phyloP scores from a whole-genome alignment of 306 rosid species.

The Acmispon strigosus region DNA sequence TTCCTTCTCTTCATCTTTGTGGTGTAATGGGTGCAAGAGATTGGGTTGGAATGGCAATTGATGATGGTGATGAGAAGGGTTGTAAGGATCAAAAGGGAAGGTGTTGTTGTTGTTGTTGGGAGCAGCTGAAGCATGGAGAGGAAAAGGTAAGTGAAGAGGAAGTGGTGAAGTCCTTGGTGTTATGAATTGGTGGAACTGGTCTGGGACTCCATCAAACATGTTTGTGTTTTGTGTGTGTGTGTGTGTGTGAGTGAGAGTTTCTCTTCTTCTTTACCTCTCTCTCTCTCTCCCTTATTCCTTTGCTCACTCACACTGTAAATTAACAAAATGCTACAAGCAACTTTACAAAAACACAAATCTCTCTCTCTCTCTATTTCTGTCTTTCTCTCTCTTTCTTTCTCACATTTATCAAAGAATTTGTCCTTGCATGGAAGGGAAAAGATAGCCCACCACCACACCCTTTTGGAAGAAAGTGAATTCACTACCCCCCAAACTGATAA shows the following conservation, averaged over 20 bases:
- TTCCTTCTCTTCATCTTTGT: slow-evolving; percentile 17
- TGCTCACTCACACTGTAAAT: slow-evolving; percentile 39
- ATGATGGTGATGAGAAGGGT: slow-evolving; percentile 11
- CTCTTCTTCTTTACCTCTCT: slow-evolving; percentile 27
- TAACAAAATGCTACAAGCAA: slow-evolving; percentile 39
- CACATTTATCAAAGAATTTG: slow-evolving; percentile 66
- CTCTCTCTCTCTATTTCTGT: slow-evolving; percentile 10
- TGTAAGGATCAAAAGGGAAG: slow-evolving; percentile 32
- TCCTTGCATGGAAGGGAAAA: slow-evolving; percentile 49
- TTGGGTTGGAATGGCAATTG: slow-evolving; percentile 30
- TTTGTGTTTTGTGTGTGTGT: slow-evolving; percentile 15
- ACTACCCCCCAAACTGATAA: slow-evolving; percentile 33
- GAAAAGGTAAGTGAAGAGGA: slow-evolving; percentile 57
- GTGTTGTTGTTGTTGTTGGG: neutral
- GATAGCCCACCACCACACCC: slow-evolving; percentile 70
- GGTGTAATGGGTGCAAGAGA: slow-evolving; percentile 49
- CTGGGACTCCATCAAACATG: slow-evolving; percentile 88
- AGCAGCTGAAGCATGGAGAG: slow-evolving; percentile 31
- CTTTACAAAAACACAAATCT: slow-evolving; percentile 29
- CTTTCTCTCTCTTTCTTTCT: slow-evolving; percentile 33
- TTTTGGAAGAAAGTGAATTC: slow-evolving; percentile 74
- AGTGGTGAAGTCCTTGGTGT: slow-evolving; percentile 48
- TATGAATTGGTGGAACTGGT: slow-evolving; percentile 87
- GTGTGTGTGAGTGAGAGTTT: neutral
- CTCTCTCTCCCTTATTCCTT: neutral